Evolutionary conservation across 148 eudicot species (phyloP), one percentile per base, ranked within the genome.

Genomic region (Nepenthes gracilis): DNA sequence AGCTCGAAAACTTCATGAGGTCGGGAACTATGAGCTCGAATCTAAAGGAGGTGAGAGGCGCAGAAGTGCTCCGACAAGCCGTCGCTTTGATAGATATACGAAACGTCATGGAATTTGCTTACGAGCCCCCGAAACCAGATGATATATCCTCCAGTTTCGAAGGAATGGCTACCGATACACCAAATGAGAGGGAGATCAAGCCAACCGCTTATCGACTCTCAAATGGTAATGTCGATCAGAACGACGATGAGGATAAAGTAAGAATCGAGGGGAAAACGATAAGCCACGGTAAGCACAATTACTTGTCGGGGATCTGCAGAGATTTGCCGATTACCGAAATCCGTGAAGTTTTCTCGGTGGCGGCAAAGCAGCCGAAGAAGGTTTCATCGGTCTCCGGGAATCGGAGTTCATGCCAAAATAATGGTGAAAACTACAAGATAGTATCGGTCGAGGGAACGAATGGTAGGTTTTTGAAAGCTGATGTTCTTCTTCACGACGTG

Each of bases 401-500:
- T 11, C 11, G 48, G 48, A 45, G 11, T 5, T 45, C 48, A 45
- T 6, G 48, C 11, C 11, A 6, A 5, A 11, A 6, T 45, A 45
- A 6, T 11, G 48, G 48, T 11, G 48, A 45, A 6, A 11, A 45
- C 6, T 45, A 11, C 48, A 45, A 45, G 48, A 45, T 45, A 6
- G 48, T 45, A 5, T 5, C 48, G 8, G 11, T 45, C 6, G 48
- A 45, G 48, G 48, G 23, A 23, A 23, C 23, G 23, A 23, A 23
- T 23, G 23, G 23, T 23, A 53, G 77, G 55, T 69, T 76, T 59
- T 78, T 84, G 4, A 81, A 70, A 2, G 86, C 74, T 54, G 65
- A 72, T 47, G 36, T 57, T 35, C 64, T 73, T 74, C 82, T 91
- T 4, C 85, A 91, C 12, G 87, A 84, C 63, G 57, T 62, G 49